These are phyloP conservation scores for Lentinula boryana DNA, from an alignment of 768 basidiomycete species.

Conservation along the genomic window DNA sequence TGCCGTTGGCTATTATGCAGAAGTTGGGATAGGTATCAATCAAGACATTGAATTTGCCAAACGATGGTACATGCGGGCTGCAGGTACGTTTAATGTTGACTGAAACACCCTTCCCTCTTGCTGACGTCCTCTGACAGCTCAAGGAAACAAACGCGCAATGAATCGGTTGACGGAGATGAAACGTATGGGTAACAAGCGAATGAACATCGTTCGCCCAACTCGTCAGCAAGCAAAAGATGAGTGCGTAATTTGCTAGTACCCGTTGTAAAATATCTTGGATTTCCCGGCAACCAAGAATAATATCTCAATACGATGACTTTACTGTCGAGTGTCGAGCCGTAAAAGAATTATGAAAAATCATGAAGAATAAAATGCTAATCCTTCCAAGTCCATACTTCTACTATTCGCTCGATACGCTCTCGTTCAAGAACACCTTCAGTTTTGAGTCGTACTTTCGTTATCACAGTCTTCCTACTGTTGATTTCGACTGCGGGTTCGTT, in stretches of 20 bases:
- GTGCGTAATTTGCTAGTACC: constrained; percentile 67
- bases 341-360: background rate
- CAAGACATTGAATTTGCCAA: constrained; percentile 95
- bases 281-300: background rate
- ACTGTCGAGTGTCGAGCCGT: background rate
- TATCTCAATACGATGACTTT: background rate
- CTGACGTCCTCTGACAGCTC: constrained; percentile 45
- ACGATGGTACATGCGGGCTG: constrained; percentile 98
- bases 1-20: constrained; percentile 97
- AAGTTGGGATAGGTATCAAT: constrained; percentile 96
- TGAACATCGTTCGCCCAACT: constrained; percentile 78
- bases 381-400: constrained; percentile 66
- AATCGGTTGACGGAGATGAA: constrained; percentile 93
- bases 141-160: constrained; percentile 99
- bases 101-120: background rate
- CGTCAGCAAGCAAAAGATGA: constrained; percentile 92
- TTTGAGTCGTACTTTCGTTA: constrained; percentile 54
- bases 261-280: background rate
- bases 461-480: constrained; percentile 38
- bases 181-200: constrained; percentile 74
- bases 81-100: constrained; percentile 53
- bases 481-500: constrained; percentile 32
- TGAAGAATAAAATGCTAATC: background rate
- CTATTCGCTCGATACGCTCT: constrained; percentile 61
- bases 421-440: constrained; percentile 50